Evolutionary conservation across 495 filamentous ascomycete genomes (phyloP).

Genomic region (Penicillium coprophilum): DNA sequence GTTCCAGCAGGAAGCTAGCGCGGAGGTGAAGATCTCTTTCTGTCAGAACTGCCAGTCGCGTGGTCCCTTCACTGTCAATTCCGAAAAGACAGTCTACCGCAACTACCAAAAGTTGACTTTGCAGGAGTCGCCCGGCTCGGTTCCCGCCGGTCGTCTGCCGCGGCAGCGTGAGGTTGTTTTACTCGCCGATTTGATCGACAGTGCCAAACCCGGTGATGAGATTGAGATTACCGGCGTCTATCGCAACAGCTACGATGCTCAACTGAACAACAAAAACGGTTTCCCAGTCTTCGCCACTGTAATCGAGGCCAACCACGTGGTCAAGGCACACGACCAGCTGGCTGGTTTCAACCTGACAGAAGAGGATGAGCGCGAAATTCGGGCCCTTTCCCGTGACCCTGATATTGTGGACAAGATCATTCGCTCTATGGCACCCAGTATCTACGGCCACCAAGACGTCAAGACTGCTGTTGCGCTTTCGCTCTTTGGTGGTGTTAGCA

Average conservation of each 20-base stretch:
- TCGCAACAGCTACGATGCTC: constrained; percentile 96
- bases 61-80: constrained; percentile 93
- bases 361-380: constrained; percentile 91
- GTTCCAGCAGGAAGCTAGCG: constrained; percentile 94
- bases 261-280: constrained; percentile 97
- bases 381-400: constrained; percentile 80
- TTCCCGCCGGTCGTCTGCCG: constrained; percentile 93
- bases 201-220: constrained; percentile 95
- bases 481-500: constrained; percentile 92
- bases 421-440: constrained; percentile 91
- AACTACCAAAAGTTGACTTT: constrained; percentile 99
- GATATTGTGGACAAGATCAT: constrained; percentile 94
- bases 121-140: constrained; percentile 96
- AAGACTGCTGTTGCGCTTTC: constrained; percentile 96
- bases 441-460: constrained; percentile 96
- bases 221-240: constrained; percentile 97
- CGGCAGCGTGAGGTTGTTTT: constrained; percentile 94
- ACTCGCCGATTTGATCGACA: constrained; percentile 96
- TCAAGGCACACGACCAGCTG: constrained; percentile 97
- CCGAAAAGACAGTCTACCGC: constrained; percentile 97
- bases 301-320: constrained; percentile 93
- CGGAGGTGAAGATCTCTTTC: constrained; percentile 93
- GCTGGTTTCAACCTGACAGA: constrained; percentile 96
- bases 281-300: constrained; percentile 99
- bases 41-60: constrained; percentile 97